These are phyloP conservation scores for Echium plantagineum DNA, from an alignment of 257 asterid species.

Conservation along the genomic window DNA sequence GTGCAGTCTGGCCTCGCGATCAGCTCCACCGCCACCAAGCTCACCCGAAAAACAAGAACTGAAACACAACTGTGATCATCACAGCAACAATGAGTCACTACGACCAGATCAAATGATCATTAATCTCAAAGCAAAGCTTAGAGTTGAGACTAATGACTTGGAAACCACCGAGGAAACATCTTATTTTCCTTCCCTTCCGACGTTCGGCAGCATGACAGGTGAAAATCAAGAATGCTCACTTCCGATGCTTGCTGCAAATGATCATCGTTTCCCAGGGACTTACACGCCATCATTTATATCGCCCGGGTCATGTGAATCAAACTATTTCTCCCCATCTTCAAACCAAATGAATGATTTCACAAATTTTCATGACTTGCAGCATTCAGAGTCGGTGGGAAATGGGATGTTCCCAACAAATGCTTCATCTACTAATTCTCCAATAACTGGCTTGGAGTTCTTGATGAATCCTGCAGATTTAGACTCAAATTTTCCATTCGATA, in stretches of 20 bases:
- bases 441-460: slow-evolving; percentile 47
- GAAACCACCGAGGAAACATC: slow-evolving; percentile 21
- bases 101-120: slow-evolving; percentile 34
- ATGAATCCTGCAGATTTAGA: slow-evolving; percentile 33
- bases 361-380: slow-evolving; percentile 14
- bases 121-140: slow-evolving; percentile 38
- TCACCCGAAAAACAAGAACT: slow-evolving; percentile 34
- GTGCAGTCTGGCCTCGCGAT: slow-evolving; percentile 26
- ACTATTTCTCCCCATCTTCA: slow-evolving; percentile 22
- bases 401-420: slow-evolving; percentile 49
- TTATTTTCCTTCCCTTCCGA: slow-evolving; percentile 49
- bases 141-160: slow-evolving; percentile 39
- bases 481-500: slow-evolving; percentile 42
- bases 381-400: slow-evolving; percentile 31
- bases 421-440: slow-evolving; percentile 64
- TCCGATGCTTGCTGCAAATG: slow-evolving; percentile 31
- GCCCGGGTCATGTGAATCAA: slow-evolving; percentile 33
- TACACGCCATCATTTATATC: slow-evolving; percentile 37
- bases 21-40: slow-evolving; percentile 22
- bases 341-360: slow-evolving; percentile 17
- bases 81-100: slow-evolving; percentile 8
- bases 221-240: slow-evolving; percentile 29
- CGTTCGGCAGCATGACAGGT: slow-evolving; percentile 24
- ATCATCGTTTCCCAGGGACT: slow-evolving; percentile 18
- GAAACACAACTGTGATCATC: slow-evolving; percentile 16